Evolutionary conservation across 1,139 yeast genomes (phyloP).

Genomic region (Debaryomyces nepalensis): DNA sequence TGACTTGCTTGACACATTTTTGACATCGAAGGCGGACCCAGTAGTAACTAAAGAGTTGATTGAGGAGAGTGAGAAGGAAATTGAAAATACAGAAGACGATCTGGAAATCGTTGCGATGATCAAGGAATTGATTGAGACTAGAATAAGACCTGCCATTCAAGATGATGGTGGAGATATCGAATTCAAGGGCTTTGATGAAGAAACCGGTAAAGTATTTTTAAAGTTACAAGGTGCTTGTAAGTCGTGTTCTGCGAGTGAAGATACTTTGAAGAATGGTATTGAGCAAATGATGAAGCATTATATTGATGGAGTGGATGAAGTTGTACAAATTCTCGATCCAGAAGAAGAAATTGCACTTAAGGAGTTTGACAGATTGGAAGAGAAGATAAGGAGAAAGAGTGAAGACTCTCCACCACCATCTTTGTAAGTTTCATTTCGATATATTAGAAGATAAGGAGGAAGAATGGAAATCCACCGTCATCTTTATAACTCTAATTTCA

Average conservation of each 20-base stretch:
- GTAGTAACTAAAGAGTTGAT: conserved; percentile 55
- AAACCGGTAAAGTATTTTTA: conserved; percentile 70
- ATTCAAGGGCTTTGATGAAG: conserved; percentile 70
- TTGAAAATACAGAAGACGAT: conserved; percentile 42
- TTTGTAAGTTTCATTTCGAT: conserved; percentile 23
- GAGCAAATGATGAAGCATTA: conserved; percentile 86
- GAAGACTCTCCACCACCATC: conserved; percentile 36
- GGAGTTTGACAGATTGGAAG: conserved; percentile 73
- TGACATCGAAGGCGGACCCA: conserved; percentile 45
- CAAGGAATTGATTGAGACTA: conserved; percentile 61
- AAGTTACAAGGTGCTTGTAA: conserved; percentile 85
- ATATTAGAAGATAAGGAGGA: too few relatives aligned
- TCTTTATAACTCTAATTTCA: not conserved
- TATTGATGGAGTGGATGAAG: conserved; percentile 79
- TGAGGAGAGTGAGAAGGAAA: conserved; percentile 41
- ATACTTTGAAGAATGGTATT: conserved; percentile 79
- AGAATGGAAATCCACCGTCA: not conserved
- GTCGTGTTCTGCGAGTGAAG: conserved; percentile 75
- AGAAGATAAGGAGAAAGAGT: conserved; percentile 32
- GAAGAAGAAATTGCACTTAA: conserved; percentile 58
- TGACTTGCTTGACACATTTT: conserved; percentile 43
- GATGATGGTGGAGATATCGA: conserved; percentile 87
- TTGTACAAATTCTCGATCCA: conserved; percentile 63
- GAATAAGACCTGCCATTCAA: conserved; percentile 68
- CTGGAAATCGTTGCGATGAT: conserved; percentile 60